Base-by-base conservation (phyloP, 805 yeast genomes). In the Brettanomyces anomalus region DNA sequence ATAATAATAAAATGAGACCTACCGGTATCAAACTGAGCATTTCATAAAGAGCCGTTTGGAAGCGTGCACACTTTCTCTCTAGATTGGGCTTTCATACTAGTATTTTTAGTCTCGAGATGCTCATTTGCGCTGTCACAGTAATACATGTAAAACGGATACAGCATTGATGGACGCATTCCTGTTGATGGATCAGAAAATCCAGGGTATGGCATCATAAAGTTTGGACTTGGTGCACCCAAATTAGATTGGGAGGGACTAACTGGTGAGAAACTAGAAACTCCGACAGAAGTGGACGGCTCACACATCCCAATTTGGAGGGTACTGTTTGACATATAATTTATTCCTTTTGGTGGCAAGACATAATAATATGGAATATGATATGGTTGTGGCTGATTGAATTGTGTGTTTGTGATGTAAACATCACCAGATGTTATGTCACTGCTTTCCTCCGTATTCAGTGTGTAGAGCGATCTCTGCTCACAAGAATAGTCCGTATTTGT, bases 121-220 rank as follows among this genome's bases (percentile, higher is more conserved):
- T 41, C 32, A n/a, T 47, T 45, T 8, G 59, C 49, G 20, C 44
- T 52, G 34, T 56, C 57, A 40, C 57, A 56, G 38, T 56, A 60
- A 39, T 60, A 60, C 52, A 57, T 50, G 43, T 60, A 60, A 45
- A 55, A 55, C 21, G 65, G 64, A 40, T 54, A 57, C 48, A 54
- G 42, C 16, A 56, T 52, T 20, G 56, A 56, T 46, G 37, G 54
- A 7, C 44, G 43, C 17, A 41, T 45, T 5, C 47, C 41, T 16
- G 39, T 37, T 36, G 39, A 24, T 15, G 45, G 50, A 19, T 57
- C 50, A 33, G 49, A 50, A 36, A 49, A 57, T 5, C 54, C 51
- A 13, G 62, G 56, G 45, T 56, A 60, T 11, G 61, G 47, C 42
- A 55, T 55, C 33, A 54, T 58, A 36, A 52, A 60, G 1, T 55